Evolutionary conservation across 345 rosid species (phyloP).

Genomic region (Trapa incisa): DNA sequence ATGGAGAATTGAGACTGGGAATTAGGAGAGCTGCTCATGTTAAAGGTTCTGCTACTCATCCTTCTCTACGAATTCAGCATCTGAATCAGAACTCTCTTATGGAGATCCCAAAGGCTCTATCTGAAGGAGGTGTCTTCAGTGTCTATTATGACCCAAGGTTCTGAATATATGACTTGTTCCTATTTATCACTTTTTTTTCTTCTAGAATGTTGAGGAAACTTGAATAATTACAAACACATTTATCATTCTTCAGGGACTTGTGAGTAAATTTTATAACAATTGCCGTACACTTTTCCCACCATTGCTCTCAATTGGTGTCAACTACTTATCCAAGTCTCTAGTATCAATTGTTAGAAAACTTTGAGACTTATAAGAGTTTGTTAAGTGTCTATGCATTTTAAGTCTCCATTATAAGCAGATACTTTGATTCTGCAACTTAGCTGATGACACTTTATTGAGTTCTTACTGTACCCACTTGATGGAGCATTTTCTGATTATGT

Average conservation of each 20-base stretch:
- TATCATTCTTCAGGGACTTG: neutral
- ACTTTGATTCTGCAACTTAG: neutral
- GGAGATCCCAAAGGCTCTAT: conserved; percentile 63
- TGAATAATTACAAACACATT: neutral
- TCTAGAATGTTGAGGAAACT: neutral
- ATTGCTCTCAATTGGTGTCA: neutral
- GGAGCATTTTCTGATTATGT: neutral
- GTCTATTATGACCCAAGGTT: conserved; percentile 94
- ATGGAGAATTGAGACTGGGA: conserved; percentile 90
- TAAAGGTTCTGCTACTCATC: conserved; percentile 37
- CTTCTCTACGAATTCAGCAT: conserved; percentile 33
- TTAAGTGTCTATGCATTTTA: neutral
- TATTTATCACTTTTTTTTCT: neutral
- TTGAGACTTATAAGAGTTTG: neutral
- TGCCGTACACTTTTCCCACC: neutral
- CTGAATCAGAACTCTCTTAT: conserved; percentile 41
- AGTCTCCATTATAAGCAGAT: too few relatives aligned
- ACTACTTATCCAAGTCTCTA: too few relatives aligned
- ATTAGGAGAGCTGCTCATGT: conserved; percentile 81
- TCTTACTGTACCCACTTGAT: neutral
- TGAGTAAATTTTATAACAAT: neutral
- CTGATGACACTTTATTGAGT: neutral
- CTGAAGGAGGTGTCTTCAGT: conserved; percentile 46
- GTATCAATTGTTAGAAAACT: neutral
- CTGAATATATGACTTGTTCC: neutral